Base-by-base conservation (phyloP, 2,329 filamentous ascomycete species). In the Claviceps africana region DNA sequence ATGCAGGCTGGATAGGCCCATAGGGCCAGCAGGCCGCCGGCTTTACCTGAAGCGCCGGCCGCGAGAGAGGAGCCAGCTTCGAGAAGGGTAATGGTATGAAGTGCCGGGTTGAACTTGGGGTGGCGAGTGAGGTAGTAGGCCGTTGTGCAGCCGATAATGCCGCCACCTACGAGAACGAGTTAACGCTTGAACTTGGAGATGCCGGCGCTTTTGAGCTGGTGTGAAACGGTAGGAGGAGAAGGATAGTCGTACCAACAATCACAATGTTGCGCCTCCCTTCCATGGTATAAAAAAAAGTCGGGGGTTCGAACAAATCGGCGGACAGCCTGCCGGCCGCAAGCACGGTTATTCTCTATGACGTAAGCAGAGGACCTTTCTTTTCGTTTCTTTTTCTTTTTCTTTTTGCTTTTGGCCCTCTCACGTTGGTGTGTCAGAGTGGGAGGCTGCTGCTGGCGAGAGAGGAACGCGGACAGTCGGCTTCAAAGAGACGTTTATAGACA, bases 121-220 rank as follows among this genome's bases (percentile, higher is more conserved):
- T 97, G 90, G 57, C 87, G 83, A 2, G 89, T 93, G 44, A 97
- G 74, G 64, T 83, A 97, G 68, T 97, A 97, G 53, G 91, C 90
- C 5, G 87, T 89, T 48, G 88, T 93, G 65, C 82, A 85, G 62
- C 93, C 93, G 61, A 97, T 95, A 57, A 97, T 89, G 60, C 91
- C 91, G 59, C 89, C 91, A 59, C 91, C 89, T 88, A 55, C 17
- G 31, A 39, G 19, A 30, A 8, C 11, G 43, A 28, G 31, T 51
- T 30, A 35, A 43, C 19, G 30, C 17, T 33, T 30, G 6, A 30
- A 45, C 9, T 15, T 3, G 21, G 13, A n/a, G 13, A n/a, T 13
- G 11, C n/a, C 19, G 5, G 17, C 17, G 53, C 7, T 30, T 22
- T 15, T 25, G 3, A 5, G 58, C 52, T 45, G 49, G 42, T 19